A percentile compares a stretch with the other conserved stretches of the same genome.
phyloP scores from a whole-genome alignment of 495 filamentous ascomycete genomes.

The Xylona heveae region DNA sequence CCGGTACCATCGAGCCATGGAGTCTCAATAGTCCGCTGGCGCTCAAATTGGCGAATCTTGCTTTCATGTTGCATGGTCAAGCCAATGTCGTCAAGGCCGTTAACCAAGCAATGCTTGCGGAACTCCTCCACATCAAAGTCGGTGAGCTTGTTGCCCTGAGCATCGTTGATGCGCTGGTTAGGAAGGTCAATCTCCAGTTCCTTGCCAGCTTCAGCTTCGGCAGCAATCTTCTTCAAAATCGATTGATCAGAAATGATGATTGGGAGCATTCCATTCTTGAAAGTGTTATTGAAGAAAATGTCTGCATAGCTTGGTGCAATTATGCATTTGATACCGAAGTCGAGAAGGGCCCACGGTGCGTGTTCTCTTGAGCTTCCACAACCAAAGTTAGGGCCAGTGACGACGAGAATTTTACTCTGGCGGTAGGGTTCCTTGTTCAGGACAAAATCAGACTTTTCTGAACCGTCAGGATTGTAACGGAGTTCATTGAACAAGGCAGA shows the following conservation, averaged over 20 bases:
- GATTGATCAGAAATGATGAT: constrained; percentile 47
- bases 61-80: constrained; percentile 80
- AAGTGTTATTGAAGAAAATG: constrained; percentile 99
- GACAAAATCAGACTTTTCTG: constrained; percentile 60
- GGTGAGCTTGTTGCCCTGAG: constrained; percentile 45
- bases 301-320: constrained; percentile 88
- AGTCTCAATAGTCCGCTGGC: constrained; percentile 48
- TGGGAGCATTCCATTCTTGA: constrained; percentile 99
- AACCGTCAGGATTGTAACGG: constrained; percentile 50
- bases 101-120: constrained; percentile 81
- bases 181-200: constrained; percentile 86
- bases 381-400: constrained; percentile 87
- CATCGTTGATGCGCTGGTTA: constrained; percentile 64
- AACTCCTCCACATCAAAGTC: constrained; percentile 78
- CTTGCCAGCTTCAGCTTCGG: constrained; percentile 58
- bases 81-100: constrained; percentile 92
- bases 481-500: constrained; percentile 68
- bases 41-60: constrained; percentile 72
- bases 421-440: constrained; percentile 84
- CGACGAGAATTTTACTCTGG: constrained; percentile 71
- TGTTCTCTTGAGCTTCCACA: constrained; percentile 89
- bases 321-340: constrained; percentile 87
- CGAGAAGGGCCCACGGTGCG: constrained; percentile 89
- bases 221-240: constrained; percentile 47
- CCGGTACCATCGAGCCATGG: constrained; percentile 85